Base-by-base conservation (phyloP, 306 rosid species). In the Sophora flavescens region DNA sequence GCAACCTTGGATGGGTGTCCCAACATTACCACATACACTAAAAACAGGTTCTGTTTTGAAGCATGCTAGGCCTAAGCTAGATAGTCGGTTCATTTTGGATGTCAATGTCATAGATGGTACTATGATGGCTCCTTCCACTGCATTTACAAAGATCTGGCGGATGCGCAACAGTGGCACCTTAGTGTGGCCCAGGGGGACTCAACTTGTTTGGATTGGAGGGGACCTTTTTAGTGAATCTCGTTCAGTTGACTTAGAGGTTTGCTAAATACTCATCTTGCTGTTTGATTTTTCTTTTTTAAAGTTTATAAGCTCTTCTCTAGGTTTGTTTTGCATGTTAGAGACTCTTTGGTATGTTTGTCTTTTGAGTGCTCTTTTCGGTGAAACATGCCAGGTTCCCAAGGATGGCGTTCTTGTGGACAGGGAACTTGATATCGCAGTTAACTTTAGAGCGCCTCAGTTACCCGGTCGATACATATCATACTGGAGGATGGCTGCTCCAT, bases 121-220 rank as follows among this genome's bases (percentile, higher is more conserved):
- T 13, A 42, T 87, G 70, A 91, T 96, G 89, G 81, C 94, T 68
- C 98, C 99, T 56, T 77, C 84, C 60, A 89, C 96, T 36, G 78
- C 85, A 67, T 93, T 96, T 76, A 96, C 96, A 72, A 96, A 96
- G 86, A 91, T 93, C 77, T 96, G 99, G 98, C 86, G 91, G 81
- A 83, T 96, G 94, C 88, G 86, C 36, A 96, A 96, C 84, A 89
- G 45, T 59, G 99, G 99, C 56, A 44, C 86, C 70, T 1, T 60
- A 42, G 68, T 63, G 35, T 96, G 99, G 99, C 97, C 93, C 44
- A 79, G 56, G 41, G 97, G 93, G 67, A 82, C 93, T 58, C 88
- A 86, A 78, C 93, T 96, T 70, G 85, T 89, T 64, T 91, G 98
- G 92, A 86, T 81, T 68, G 98, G 90, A 22, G 99, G 98, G 50